Base-by-base conservation (phyloP, 345 rosid genomes). In the Diplotaxis tenuifolia region DNA sequence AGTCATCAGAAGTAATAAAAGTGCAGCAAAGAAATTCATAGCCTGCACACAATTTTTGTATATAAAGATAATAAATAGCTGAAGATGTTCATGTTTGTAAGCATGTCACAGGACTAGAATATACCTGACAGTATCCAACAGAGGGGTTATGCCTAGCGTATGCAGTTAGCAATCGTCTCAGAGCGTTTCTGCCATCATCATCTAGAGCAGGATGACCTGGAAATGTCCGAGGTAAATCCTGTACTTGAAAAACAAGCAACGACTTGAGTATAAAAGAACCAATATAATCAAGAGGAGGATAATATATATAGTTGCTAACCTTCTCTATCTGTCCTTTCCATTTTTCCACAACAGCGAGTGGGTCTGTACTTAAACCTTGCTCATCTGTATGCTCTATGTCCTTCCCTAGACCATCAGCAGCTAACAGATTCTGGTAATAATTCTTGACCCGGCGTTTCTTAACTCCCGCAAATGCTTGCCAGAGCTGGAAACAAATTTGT, bases 171-270 rank as follows among this genome's bases (percentile, higher is more conserved):
- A 95, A 86, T 38, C 99, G 90, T 75, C 99, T 87, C 80, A 95
- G 81, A 82, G 98, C 98, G 84, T 95, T 86, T 85, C 99, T 87
- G 42, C 97, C 96, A 80, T 87, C 91, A 81, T 87, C 85, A 73
- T 95, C 99, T 57, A 95, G 74, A 20, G 99, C 96, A 67, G 99
- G 99, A 85, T 95, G 98, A 75, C 99, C 98, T 19, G 98, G 99
- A 72, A 95, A 95, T 71, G 99, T 95, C 74, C 98, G 88, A 69
- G 98, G 99, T 83, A 95, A 84, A 83, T 95, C 99, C 98, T 95
- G 88, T 74, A 85, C 19, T 77, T 57, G n/a, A n/a, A 65, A 72
- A 62, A 73, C 50, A 77, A 76, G 60, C 45, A 73, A 73, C 42
- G n/a, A 70, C 11, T 29, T 19, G 79, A 65, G 65, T 4, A 32